A percentile compares a stretch with the other conserved stretches of the same genome.
Evolutionary conservation across 164 flowering plant genomes (phyloP).

Genomic region (Macadamia integrifolia): DNA sequence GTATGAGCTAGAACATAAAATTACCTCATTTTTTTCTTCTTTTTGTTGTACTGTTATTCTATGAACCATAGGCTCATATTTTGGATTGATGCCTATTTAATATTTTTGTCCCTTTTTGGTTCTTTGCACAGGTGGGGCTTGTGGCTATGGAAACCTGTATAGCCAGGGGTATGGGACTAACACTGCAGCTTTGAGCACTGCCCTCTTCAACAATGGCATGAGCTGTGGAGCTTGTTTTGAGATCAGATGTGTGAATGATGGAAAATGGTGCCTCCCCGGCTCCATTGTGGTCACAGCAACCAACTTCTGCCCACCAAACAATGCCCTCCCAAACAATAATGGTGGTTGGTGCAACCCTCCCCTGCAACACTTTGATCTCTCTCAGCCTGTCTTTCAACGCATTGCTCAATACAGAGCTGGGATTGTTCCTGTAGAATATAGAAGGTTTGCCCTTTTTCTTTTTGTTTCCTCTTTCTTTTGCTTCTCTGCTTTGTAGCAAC

Average conservation of each 20-base stretch:
- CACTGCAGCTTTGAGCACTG: constrained; percentile 77
- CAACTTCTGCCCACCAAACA: constrained; percentile 80
- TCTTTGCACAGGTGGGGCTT: constrained; percentile 60
- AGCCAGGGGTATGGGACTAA: constrained; percentile 78
- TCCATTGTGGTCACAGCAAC: constrained; percentile 74
- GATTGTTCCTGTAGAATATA: constrained; percentile 67
- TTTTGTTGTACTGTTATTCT: not conserved
- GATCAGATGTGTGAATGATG: constrained; percentile 52
- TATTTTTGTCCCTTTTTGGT: not conserved
- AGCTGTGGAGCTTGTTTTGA: constrained; percentile 79
- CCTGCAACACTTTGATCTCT: constrained; percentile 65
- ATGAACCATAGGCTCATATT: not conserved
- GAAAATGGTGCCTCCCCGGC: constrained; percentile 56
- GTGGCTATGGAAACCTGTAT: constrained; percentile 79
- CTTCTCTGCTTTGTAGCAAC: not conserved
- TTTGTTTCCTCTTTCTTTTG: not conserved
- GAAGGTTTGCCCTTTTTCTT: constrained; percentile 40
- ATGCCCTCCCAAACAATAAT: constrained; percentile 38
- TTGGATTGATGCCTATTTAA: not conserved
- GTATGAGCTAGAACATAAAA: too few species aligned
- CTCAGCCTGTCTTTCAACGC: constrained; percentile 70
- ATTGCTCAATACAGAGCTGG: constrained; percentile 72
- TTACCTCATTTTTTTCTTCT: not conserved
- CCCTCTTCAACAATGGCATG: constrained; percentile 64
- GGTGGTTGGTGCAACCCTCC: constrained; percentile 92